Base-by-base conservation (phyloP, 176 grass and related monocot genomes). In the Oryza meridionalis region DNA sequence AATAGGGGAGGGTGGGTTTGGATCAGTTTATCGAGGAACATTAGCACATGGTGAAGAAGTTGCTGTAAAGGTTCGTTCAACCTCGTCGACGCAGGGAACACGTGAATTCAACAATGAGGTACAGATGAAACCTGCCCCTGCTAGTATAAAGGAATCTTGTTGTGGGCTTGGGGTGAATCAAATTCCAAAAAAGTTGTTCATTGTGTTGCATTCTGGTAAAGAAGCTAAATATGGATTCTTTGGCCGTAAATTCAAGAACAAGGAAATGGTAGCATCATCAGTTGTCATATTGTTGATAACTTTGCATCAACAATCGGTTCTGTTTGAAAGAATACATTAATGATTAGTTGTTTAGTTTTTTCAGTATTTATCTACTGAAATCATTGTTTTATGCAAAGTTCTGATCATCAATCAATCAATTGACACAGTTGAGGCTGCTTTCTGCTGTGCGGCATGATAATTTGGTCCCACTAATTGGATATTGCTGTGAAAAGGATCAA, bases 401-500 rank as follows among this genome's bases (percentile, higher is more conserved):
- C 83, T 91, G 69, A 88, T 24, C 24, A 53, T 72, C 15, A 66
- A 77, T 78, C 49, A 70, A 58, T 31, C 3, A 50, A 70, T 84
- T 89, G 76, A 45, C 8, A 61, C 92, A 91, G 92, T 81, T 94
- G 76, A 86, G 69, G 63, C 84, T 94, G 82, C 92, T 94, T 89
- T 94, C 89, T 75, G 67, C 84, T 75, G 82, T 91, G 66, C 32
- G 43, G 86, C 89, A 91, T 74, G 92, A 94, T 33, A 94, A 94
- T 82, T 79, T 94, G 77, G 89, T 94, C 43, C 89, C 92, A 51
- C 92, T 91, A 75, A 85, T 94, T 84, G 89, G 92, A 43, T 91
- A 94, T 65, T 94, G 89, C 73, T 94, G 89, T 91, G 92, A 94
- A 89, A 94, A 94, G 46, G 92, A 94, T 89, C 92, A 94, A 44